These are phyloP conservation scores for Candida sakaeoensis DNA, from an alignment of 805 yeast genomes.

Conservation along the genomic window DNA sequence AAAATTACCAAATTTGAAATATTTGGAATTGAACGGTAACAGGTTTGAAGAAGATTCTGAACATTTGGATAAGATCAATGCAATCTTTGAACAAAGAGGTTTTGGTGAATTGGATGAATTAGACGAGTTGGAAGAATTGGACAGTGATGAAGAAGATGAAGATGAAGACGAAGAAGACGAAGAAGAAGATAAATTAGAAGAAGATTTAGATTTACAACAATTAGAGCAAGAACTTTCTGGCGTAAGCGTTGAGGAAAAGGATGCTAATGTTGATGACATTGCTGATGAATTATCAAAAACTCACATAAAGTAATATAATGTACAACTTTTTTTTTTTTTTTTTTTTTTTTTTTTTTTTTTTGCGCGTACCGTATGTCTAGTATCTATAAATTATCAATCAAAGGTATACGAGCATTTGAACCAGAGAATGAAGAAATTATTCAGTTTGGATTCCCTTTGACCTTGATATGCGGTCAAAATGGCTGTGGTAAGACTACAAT, in stretches of 20 bases:
- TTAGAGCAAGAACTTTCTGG: slow-evolving; percentile 55
- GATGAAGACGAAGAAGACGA: slow-evolving; percentile 60
- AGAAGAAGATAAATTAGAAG: slow-evolving; percentile 46
- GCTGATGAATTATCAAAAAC: slow-evolving; percentile 59
- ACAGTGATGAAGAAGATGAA: slow-evolving; percentile 64
- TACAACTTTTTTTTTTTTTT: not conserved
- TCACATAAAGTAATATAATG: slow-evolving; percentile 28
- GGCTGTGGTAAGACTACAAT: slow-evolving; percentile 97
- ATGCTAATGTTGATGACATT: slow-evolving; percentile 50
- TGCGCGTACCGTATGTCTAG: slow-evolving; percentile 29
- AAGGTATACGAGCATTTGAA: slow-evolving; percentile 89
- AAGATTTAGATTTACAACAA: slow-evolving; percentile 46
- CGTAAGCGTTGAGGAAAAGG: slow-evolving; percentile 39
- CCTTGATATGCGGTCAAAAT: slow-evolving; percentile 91
- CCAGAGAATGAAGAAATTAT: slow-evolving; percentile 82
- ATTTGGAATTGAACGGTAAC: slow-evolving; percentile 89
- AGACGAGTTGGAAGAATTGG: slow-evolving; percentile 88
- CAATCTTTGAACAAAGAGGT: slow-evolving; percentile 67
- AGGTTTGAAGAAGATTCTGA: slow-evolving; percentile 85
- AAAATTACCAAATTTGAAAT: slow-evolving; percentile 57
- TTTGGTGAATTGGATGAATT: slow-evolving; percentile 85
- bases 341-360: not conserved
- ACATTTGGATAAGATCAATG: slow-evolving; percentile 55
- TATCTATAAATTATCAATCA: slow-evolving; percentile 48
- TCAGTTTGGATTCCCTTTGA: slow-evolving; percentile 84